phyloP scores from a whole-genome alignment of 2,329 filamentous ascomycete species.

The Penicillium sp. region DNA sequence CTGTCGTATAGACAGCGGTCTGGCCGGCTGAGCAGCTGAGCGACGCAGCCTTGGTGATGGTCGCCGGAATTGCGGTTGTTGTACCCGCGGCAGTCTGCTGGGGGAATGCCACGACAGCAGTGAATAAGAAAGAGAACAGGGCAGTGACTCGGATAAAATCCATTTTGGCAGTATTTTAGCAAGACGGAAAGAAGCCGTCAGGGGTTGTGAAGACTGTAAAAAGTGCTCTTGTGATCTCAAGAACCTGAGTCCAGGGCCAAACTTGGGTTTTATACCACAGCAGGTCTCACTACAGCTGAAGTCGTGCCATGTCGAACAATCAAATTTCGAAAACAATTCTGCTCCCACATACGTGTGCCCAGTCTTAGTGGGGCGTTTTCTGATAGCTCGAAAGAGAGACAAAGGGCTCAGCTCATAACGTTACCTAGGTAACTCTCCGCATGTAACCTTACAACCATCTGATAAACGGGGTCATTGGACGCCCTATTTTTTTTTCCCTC shows the following conservation, averaged over 20 bases:
- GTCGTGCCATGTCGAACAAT: not conserved
- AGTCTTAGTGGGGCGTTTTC: not conserved
- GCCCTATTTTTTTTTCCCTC: not conserved
- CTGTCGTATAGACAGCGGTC: slow-evolving; percentile 24
- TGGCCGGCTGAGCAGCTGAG: slow-evolving; percentile 22
- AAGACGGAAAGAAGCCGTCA: not conserved
- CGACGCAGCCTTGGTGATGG: slow-evolving; percentile 4
- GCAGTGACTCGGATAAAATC: too few relatives aligned
- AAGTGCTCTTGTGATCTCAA: not conserved
- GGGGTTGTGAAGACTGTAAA: not conserved
- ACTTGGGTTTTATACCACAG: not conserved
- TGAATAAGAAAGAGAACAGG: not conserved
- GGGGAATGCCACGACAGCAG: slow-evolving; percentile 9
- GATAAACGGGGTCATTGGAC: not conserved
- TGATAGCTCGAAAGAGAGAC: not conserved
- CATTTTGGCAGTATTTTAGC: not conserved
- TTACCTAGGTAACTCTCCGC: not conserved
- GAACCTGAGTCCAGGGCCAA: not conserved
- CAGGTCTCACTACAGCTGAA: not conserved
- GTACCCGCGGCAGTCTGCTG: not conserved
- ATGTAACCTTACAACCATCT: not conserved
- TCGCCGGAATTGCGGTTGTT: not conserved
- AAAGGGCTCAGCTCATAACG: not conserved
- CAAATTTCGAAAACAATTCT: not conserved
- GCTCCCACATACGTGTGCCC: not conserved